These are phyloP conservation scores for Fusarium incarnatum DNA, from an alignment of 2,329 filamentous ascomycete species.

Conservation along the genomic window DNA sequence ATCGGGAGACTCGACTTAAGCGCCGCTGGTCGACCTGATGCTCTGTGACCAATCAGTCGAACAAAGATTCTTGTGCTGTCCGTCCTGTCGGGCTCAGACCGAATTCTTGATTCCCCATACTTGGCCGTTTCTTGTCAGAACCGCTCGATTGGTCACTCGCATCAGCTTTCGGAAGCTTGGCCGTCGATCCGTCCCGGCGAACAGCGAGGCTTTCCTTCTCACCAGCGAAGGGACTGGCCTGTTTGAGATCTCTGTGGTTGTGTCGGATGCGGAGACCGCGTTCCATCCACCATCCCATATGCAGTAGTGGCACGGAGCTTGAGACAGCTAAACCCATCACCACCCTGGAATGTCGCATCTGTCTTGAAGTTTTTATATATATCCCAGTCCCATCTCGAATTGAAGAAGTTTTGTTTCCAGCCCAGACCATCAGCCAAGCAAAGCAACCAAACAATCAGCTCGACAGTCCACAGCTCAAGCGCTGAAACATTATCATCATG, in stretches of 20 bases:
- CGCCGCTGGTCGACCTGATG: constrained; percentile 6
- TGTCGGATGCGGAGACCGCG: constrained; percentile 38
- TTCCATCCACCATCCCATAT: constrained; percentile 29
- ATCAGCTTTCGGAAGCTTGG: constrained; percentile 33
- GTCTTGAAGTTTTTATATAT: constrained; percentile 28
- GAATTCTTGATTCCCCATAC: constrained; percentile 30
- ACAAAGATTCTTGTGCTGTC: neutral
- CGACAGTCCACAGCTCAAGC: constrained; percentile 5
- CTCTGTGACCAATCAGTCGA: neutral
- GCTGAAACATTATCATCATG: constrained; percentile 35
- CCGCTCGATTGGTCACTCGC: neutral
- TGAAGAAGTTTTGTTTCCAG: neutral
- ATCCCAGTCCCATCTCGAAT: constrained; percentile 9
- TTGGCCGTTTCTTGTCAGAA: constrained; percentile 11
- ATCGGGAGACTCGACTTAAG: constrained; percentile 2
- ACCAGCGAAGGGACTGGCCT: constrained; percentile 8
- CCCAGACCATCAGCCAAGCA: constrained; percentile 12
- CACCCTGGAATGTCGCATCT: neutral
- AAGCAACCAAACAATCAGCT: constrained; percentile 8
- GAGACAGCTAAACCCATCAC: constrained; percentile 1
- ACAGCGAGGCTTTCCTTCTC: neutral
- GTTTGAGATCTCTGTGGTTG: constrained; percentile 35
- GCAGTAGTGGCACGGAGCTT: constrained; percentile 8
- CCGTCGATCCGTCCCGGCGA: constrained; percentile 38
- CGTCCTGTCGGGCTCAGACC: neutral